Percentiles rank a stretch among this genome's conserved stretches.
Evolutionary conservation across 441 rosid genomes (phyloP).

Genomic region (Erodium trifolium): DNA sequence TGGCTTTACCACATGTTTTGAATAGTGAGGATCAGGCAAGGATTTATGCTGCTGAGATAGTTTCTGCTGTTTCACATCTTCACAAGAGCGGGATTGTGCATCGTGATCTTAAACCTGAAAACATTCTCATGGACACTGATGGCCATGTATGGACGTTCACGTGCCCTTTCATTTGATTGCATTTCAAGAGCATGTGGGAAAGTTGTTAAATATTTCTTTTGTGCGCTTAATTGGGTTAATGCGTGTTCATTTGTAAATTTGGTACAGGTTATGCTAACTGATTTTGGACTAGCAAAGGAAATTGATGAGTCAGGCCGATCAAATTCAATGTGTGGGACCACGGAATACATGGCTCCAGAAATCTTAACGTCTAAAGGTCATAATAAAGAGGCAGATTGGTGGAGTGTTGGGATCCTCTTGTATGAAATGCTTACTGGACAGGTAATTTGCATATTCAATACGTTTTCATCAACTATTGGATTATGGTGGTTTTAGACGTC

Average conservation of each 20-base stretch:
- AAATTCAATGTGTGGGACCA: slow-evolving; percentile 72
- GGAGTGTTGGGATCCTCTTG: slow-evolving; percentile 59
- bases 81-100: slow-evolving; percentile 60
- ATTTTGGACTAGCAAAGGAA: slow-evolving; percentile 71
- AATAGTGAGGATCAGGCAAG: slow-evolving; percentile 69
- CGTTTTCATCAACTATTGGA: neutral
- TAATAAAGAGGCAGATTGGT: slow-evolving; percentile 71
- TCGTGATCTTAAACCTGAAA: slow-evolving; percentile 76
- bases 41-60: slow-evolving; percentile 67
- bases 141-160: slow-evolving; percentile 45
- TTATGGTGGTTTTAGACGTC: neutral
- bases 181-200: slow-evolving; percentile 13
- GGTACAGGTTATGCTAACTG: slow-evolving; percentile 60
- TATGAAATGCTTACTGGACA: slow-evolving; percentile 74
- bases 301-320: slow-evolving; percentile 59
- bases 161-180: slow-evolving; percentile 9
- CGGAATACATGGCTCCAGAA: slow-evolving; percentile 80
- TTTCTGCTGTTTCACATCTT: slow-evolving; percentile 70
- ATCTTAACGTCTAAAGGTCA: slow-evolving; percentile 59
- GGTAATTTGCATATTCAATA: slow-evolving; percentile 26
- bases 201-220: neutral
- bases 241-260: slow-evolving; percentile 1
- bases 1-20: slow-evolving; percentile 18
- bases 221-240: neutral
- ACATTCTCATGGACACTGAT: slow-evolving; percentile 56